Evolutionary conservation across 257 asterid genomes (phyloP).

Genomic region (Plantago major): DNA sequence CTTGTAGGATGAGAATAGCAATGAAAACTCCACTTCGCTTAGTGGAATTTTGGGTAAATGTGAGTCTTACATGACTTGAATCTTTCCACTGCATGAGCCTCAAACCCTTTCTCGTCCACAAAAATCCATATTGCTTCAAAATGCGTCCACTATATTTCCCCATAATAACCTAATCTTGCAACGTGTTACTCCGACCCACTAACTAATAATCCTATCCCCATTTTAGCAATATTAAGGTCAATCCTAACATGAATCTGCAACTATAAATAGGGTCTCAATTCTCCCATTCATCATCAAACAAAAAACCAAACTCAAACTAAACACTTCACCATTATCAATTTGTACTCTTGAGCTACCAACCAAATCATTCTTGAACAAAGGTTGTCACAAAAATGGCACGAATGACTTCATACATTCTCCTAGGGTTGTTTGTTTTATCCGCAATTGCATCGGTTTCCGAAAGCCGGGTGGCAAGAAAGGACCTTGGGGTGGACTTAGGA

Average conservation of each 20-base stretch:
- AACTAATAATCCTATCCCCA: background rate
- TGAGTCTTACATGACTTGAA: background rate
- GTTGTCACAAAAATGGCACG: slow-evolving; percentile 30
- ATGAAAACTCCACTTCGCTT: background rate
- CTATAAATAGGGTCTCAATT: slow-evolving; percentile 47
- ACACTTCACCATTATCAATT: background rate
- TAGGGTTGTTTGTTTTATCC: slow-evolving; percentile 32
- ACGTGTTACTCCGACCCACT: slow-evolving; percentile 14
- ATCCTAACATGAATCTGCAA: slow-evolving; percentile 16
- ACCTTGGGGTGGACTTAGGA: slow-evolving; percentile 60
- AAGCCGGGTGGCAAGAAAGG: slow-evolving; percentile 52
- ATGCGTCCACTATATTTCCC: background rate
- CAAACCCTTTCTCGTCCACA: background rate
- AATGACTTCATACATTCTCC: slow-evolving; percentile 26
- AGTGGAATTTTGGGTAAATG: background rate
- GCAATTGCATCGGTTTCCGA: slow-evolving; percentile 39
- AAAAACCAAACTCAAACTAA: slow-evolving; percentile 2
- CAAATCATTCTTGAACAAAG: background rate
- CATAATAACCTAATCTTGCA: background rate
- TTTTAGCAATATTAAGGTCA: slow-evolving; percentile 8
- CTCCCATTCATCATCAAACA: slow-evolving; percentile 13
- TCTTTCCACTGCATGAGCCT: background rate
- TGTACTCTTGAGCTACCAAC: slow-evolving; percentile 1
- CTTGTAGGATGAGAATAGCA: too few relatives aligned
- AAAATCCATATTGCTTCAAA: background rate